Conservation (phyloP, 176 grass and related monocot genomes). For the Sorghum bicolor region Sorghum_bicolor_NCBIv3 NC_012870.2:7229501-7230000, state of each 20-base stretch:
- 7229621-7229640: constrained; percentile 8
- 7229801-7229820: background rate
- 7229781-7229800: background rate
- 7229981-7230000: constrained; percentile 98
- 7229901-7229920: no score
- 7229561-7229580: background rate
- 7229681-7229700: constrained; percentile 11
- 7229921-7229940: no score
- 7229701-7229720: background rate
- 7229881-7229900: background rate
- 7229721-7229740: constrained; percentile 34
- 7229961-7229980: constrained; percentile 35
- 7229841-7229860: constrained; percentile 12
- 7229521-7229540: constrained; percentile 37
- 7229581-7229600: background rate
- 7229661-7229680: constrained; percentile 25
- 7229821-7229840: background rate
- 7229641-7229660: constrained; percentile 26
- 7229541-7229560: constrained; percentile 29
- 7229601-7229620: background rate
- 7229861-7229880: background rate
- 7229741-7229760: background rate
- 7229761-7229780: constrained; percentile 7
- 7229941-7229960: no score
- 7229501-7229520: background rate